Evolutionary conservation across 768 basidiomycete genomes (phyloP).

Genomic region (Fistulinella prunicolor): DNA sequence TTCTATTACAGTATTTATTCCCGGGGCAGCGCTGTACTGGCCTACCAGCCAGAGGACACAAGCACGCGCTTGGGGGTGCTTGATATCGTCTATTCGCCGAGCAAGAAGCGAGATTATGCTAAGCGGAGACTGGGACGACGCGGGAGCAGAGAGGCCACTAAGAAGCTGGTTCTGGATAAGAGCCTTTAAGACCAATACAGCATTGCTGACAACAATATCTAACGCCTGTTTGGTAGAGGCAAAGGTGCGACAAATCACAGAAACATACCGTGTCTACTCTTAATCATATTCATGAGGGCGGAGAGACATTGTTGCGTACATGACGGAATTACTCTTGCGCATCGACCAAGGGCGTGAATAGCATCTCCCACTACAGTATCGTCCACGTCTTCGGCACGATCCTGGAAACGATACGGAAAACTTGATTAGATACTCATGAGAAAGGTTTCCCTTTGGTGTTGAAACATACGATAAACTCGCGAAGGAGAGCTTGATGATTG

Average conservation of each 20-base stretch:
- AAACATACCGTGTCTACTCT: conserved; percentile 64
- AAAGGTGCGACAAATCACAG: background rate
- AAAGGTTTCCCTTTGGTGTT: background rate
- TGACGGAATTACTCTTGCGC: conserved; percentile 66
- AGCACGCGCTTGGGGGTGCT: conserved; percentile 76
- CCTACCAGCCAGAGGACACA: conserved; percentile 93
- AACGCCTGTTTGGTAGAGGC: conserved; percentile 3
- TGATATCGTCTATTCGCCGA: conserved; percentile 72
- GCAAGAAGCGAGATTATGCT: conserved; percentile 80
- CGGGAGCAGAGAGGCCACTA: conserved; percentile 29
- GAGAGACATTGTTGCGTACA: conserved; percentile 69
- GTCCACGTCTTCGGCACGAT: conserved; percentile 77
- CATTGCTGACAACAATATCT: conserved; percentile 78
- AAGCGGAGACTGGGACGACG: conserved; percentile 42
- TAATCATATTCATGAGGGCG: conserved; percentile 76
- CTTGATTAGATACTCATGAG: background rate
- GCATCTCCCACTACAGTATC: conserved; percentile 69
- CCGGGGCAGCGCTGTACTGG: conserved; percentile 62
- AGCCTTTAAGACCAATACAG: conserved; percentile 82
- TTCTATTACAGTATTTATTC: conserved; percentile 38
- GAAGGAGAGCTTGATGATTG: conserved; percentile 67
- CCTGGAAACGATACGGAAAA: conserved; percentile 40
- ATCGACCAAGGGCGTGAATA: conserved; percentile 75
- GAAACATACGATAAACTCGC: conserved; percentile 77
- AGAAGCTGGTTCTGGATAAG: conserved; percentile 70